Evolutionary conservation across 2,329 filamentous ascomycete species (phyloP).

Genomic region (Pseudogymnoascus sp.): DNA sequence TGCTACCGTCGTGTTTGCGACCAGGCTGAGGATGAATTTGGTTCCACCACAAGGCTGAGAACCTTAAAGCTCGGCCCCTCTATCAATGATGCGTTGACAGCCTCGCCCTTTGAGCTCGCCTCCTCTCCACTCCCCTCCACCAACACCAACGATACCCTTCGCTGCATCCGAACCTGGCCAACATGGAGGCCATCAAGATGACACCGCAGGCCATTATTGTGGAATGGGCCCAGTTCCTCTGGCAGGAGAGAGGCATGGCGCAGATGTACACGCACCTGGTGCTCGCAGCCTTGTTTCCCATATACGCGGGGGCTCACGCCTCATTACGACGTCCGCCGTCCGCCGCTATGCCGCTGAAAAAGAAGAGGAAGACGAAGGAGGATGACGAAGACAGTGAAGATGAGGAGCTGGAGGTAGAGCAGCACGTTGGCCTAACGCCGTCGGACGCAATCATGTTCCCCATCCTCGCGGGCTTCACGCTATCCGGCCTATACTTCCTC

Average conservation of each 20-base stretch:
- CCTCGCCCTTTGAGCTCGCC: background rate
- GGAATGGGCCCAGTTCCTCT: background rate
- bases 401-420: slow-evolving; percentile 49
- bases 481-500: slow-evolving; percentile 75
- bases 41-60: slow-evolving; percentile 10
- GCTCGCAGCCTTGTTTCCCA: slow-evolving; percentile 68
- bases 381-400: slow-evolving; percentile 41
- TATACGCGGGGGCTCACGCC: slow-evolving; percentile 79
- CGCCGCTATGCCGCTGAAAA: slow-evolving; percentile 51
- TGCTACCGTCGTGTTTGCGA: background rate
- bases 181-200: slow-evolving; percentile 19
- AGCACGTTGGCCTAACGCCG: slow-evolving; percentile 60
- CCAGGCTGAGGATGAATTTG: slow-evolving; percentile 9
- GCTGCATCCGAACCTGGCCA: background rate
- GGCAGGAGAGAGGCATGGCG: slow-evolving; percentile 18
- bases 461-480: slow-evolving; percentile 62
- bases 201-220: slow-evolving; percentile 20
- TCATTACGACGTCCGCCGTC: slow-evolving; percentile 77
- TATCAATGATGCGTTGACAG: background rate
- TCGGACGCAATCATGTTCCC: slow-evolving; percentile 83
- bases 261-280: slow-evolving; percentile 44
- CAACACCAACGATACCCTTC: background rate
- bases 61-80: background rate
- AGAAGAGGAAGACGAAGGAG: slow-evolving; percentile 29
- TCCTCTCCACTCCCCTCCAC: background rate